Conservation (phyloP, 768 basidiomycete species). For the Phanerochaete sordida region DNA sequence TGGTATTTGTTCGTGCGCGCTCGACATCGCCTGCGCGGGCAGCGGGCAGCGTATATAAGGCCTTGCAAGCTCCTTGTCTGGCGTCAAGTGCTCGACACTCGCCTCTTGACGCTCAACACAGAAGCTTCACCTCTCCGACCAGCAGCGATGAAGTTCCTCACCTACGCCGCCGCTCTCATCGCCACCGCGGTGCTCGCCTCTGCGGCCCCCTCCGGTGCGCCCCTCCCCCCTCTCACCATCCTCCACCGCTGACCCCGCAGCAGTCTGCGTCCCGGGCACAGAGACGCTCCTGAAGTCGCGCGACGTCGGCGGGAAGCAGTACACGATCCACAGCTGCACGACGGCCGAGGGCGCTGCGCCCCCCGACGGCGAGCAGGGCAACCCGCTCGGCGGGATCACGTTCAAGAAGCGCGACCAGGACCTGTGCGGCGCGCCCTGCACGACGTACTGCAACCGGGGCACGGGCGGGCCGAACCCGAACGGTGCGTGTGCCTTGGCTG, state of each 20-base stretch:
- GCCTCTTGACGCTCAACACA: too few relatives aligned
- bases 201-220: background rate
- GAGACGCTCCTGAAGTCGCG: background rate
- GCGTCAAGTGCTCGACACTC: background rate
- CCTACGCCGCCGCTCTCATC: background rate
- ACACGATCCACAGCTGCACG: background rate
- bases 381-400: background rate
- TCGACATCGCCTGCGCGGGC: too few relatives aligned
- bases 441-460: slow-evolving; percentile 1
- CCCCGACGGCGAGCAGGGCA: too few relatives aligned
- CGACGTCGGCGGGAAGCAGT: background rate
- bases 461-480: slow-evolving; percentile 1
- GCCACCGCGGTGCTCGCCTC: background rate
- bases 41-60: background rate
- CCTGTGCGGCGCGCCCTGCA: slow-evolving; percentile 4
- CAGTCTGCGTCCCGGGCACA: background rate
- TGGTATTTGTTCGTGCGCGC: too few relatives aligned
- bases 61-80: too few relatives aligned
- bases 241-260: background rate
- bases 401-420: background rate
- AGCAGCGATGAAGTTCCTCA: background rate
- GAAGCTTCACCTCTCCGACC: background rate
- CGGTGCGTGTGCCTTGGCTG: background rate
- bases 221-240: background rate
- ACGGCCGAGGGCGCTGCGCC: background rate